Conservation (phyloP, 2,329 filamentous ascomycete genomes). For the Exophiala viscosa region DNA sequence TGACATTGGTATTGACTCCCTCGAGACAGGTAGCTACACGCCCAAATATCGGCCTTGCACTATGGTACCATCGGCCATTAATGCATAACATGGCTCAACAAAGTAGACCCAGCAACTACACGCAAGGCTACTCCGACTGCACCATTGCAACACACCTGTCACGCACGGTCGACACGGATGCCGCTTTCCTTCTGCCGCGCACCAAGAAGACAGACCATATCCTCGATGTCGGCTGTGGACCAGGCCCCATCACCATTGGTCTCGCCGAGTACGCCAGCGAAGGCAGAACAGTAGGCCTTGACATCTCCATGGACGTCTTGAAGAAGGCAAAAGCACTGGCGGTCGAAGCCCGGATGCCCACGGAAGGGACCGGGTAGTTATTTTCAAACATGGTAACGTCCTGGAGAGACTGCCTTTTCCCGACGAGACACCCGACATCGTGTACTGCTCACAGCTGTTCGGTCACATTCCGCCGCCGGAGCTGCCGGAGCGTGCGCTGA, state of each 20-base stretch:
- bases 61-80: no score
- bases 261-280: constrained; percentile 40
- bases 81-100: constrained; percentile 9
- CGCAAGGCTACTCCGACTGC: constrained; percentile 38
- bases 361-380: constrained; percentile 25
- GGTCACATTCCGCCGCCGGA: constrained; percentile 39
- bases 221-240: constrained; percentile 50
- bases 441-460: constrained; percentile 45
- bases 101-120: constrained; percentile 17
- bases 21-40: no score
- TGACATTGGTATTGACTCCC: no score
- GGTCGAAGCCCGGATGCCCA: constrained; percentile 16
- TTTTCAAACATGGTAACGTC: constrained; percentile 36
- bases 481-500: constrained; percentile 17
- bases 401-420: constrained; percentile 38
- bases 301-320: constrained; percentile 35
- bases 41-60: no score
- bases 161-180: constrained; percentile 45
- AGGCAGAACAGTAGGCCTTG: constrained; percentile 42
- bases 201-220: constrained; percentile 39
- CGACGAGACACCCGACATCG: constrained; percentile 43
- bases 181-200: constrained; percentile 43
- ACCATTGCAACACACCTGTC: constrained; percentile 39
- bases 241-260: constrained; percentile 48
- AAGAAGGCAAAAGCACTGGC: constrained; percentile 30